phyloP scores from a whole-genome alignment of 73 alveolate species.

The Stentor roeselii region DNA sequence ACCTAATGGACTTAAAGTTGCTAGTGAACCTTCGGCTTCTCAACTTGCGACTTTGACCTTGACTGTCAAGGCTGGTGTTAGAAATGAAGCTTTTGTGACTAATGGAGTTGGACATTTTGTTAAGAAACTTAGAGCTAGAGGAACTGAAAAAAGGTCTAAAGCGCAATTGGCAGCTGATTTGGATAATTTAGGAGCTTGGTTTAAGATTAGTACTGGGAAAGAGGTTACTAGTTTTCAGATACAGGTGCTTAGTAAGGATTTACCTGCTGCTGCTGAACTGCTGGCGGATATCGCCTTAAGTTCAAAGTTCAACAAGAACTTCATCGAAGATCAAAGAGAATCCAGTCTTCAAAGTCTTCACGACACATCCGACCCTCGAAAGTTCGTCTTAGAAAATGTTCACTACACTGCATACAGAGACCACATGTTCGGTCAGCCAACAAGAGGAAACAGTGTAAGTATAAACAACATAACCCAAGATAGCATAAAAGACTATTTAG shows the following conservation, averaged over 20 bases:
- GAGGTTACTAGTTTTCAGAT: constrained; percentile 62
- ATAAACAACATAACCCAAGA: constrained; percentile 48
- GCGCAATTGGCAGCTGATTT: constrained; percentile 45
- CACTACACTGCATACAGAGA: constrained; percentile 50
- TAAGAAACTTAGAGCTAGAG: constrained; percentile 64
- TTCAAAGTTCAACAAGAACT: constrained; percentile 41
- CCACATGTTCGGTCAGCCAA: constrained; percentile 71
- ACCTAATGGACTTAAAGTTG: constrained; percentile 53
- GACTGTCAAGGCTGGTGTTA: constrained; percentile 55
- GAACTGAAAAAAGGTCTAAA: constrained; percentile 53
- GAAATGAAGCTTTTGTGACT: constrained; percentile 51
- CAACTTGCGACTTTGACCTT: constrained; percentile 51
- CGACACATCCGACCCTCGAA: constrained; percentile 45
- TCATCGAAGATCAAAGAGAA: constrained; percentile 51
- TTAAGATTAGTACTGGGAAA: constrained; percentile 65
- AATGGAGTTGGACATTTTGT: constrained; percentile 64
- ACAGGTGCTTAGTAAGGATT: constrained; percentile 47
- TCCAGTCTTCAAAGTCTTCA: constrained; percentile 57
- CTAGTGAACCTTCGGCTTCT: constrained; percentile 43
- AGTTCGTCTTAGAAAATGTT: constrained; percentile 58
- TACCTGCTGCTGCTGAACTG: constrained; percentile 40
- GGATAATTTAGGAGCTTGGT: constrained; percentile 53
- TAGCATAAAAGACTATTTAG: constrained; percentile 50
- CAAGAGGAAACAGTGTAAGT: constrained; percentile 59
- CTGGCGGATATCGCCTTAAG: constrained; percentile 55